These are phyloP conservation scores for Phycomyces blakesleeanus DNA, from an alignment of 192 early-diverging fungal genomes.

Conservation along the genomic window DNA sequence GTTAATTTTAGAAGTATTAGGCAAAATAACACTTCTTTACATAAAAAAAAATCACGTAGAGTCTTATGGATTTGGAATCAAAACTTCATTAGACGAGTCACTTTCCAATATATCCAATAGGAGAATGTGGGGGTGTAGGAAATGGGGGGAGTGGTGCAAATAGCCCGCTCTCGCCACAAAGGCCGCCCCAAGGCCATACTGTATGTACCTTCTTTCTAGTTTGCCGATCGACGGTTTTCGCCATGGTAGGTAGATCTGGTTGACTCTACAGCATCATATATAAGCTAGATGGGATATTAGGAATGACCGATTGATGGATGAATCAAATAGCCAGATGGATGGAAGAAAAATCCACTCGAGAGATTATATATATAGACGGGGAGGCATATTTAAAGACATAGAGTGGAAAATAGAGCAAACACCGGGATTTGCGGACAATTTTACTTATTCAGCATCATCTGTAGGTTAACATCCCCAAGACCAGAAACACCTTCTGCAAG, in stretches of 20 bases:
- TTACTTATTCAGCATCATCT: not conserved
- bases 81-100: no score
- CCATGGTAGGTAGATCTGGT: conserved; percentile 9
- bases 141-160: not conserved
- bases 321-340: conserved; percentile 1
- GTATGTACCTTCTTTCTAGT: conserved; percentile 8
- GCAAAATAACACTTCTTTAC: no score
- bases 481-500: conserved; percentile 99
- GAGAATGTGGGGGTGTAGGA: no score
- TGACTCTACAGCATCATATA: not conserved
- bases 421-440: not conserved
- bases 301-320: conserved; percentile 1
- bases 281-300: not conserved
- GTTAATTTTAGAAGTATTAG: no score
- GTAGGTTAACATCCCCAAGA: conserved; percentile 99
- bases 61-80: no score
- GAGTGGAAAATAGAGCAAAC: not conserved
- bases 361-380: not conserved
- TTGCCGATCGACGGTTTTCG: conserved; percentile 14
- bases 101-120: no score
- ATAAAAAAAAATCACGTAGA: no score
- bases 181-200: not conserved
- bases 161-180: not conserved
- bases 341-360: not conserved
- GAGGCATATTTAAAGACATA: not conserved